Conservation (phyloP, 768 basidiomycete genomes). For the Cystobasidium tubakii region DNA sequence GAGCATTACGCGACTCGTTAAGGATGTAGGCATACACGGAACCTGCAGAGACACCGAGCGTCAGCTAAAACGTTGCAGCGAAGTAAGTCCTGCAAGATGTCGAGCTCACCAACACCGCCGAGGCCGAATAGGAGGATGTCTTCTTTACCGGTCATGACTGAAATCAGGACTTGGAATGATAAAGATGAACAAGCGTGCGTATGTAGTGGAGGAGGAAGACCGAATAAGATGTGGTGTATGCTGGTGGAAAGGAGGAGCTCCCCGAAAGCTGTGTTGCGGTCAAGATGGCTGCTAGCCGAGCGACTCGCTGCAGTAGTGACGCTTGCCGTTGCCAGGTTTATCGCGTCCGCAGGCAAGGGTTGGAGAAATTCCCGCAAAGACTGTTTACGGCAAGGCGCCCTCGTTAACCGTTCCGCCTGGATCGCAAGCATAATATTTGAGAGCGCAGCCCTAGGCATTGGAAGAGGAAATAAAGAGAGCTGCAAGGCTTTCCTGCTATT, state of each 20-base stretch:
- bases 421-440: not conserved
- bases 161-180: not conserved
- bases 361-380: too few species aligned
- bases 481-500: not conserved
- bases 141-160: not conserved
- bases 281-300: not conserved
- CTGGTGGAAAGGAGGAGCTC: constrained; percentile 4
- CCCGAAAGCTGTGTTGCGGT: not conserved
- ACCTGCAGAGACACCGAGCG: not conserved
- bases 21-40: constrained; percentile 37
- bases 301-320: not conserved
- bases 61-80: not conserved
- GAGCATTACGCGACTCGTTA: not conserved
- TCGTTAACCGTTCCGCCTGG: constrained; percentile 7
- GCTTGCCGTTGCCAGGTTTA: not conserved
- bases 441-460: not conserved
- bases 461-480: too few species aligned
- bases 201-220: too few species aligned
- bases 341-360: too few species aligned
- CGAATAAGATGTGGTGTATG: not conserved
- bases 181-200: not conserved
- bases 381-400: not conserved
- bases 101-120: constrained; percentile 24
- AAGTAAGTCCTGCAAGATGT: not conserved
- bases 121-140: constrained; percentile 34